Base-by-base conservation (phyloP, 371 early-diverging fungal genomes). In the Lichtheimia ornata region DNA sequence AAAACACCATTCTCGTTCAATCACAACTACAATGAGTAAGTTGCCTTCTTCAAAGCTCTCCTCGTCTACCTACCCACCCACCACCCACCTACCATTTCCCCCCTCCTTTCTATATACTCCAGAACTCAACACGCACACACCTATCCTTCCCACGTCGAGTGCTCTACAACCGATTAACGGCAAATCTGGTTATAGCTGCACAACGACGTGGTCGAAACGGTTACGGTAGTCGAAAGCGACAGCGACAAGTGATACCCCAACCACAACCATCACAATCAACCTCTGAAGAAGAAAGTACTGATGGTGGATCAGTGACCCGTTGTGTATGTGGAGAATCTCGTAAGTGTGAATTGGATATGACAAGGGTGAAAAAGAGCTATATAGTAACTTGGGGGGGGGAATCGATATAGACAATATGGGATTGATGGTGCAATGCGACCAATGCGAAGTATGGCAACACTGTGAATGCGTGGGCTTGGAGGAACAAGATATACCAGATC, bases 381-480 rank as follows among this genome's bases (percentile, higher is more conserved):
- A 28, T 58, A 35, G 0, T 35, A 35, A 35, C 35, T 24, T 27
- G 4, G 2, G 47, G 45, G 45, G 5, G 4, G n/a, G n/a, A 45
- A 5, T n/a, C 18, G 13, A 13, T 47, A 47, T 71, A 85, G 88
- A 91, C 66, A 87, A 87, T 69, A 80, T 84, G 11, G 94, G 91
- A 50, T 72, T 88, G 30, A 94, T 94, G 94, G 91, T 95, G 22
- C 91, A 93, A 70, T 95, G 95, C 73, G 94, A 95, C 58, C 81
- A 83, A 9, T 95, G 95, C 69, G 84, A 88, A 62, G 93, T 93
- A 12, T 95, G 95, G 95, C 95, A 95, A 71, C 95, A 95, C 68
- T 89, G 90, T 64, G 84, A 87, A 18, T 95, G 95, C 70, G 88
- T 95, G 58, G 91, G 92, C 9, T 61, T 79, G 35, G 76, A 81